These are phyloP conservation scores for Fusarium nelsonii DNA, from an alignment of 2,329 filamentous ascomycete genomes.

Conservation along the genomic window DNA sequence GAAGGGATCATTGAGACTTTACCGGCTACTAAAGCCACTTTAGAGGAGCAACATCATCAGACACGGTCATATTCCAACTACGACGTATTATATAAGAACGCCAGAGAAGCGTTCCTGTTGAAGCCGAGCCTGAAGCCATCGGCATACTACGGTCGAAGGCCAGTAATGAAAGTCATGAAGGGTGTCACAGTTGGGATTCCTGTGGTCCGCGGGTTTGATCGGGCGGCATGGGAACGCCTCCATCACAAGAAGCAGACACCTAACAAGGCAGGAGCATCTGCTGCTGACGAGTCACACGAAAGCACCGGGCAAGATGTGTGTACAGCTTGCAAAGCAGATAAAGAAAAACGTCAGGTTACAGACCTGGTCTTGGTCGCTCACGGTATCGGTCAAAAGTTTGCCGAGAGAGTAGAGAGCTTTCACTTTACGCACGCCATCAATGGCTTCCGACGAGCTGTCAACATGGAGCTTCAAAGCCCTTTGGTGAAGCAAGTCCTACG, in stretches of 20 bases:
- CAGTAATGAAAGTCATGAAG: slow-evolving; percentile 86
- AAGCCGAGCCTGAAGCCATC: slow-evolving; percentile 89
- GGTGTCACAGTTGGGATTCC: slow-evolving; percentile 85
- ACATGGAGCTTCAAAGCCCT: slow-evolving; percentile 81
- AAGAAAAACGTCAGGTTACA: slow-evolving; percentile 76
- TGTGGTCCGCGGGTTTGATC: slow-evolving; percentile 90
- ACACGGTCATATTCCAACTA: slow-evolving; percentile 76
- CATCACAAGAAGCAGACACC: slow-evolving; percentile 63
- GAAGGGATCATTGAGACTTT: slow-evolving; percentile 61
- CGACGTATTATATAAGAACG: slow-evolving; percentile 88
- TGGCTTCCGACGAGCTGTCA: slow-evolving; percentile 85
- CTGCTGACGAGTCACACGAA: slow-evolving; percentile 49
- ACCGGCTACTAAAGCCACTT: slow-evolving; percentile 50
- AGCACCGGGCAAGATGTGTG: slow-evolving; percentile 55
- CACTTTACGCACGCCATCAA: slow-evolving; percentile 98
- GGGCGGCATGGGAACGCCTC: slow-evolving; percentile 78
- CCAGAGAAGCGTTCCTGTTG: slow-evolving; percentile 81
- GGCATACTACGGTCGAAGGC: slow-evolving; percentile 83
- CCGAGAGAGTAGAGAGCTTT: slow-evolving; percentile 93
- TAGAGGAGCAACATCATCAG: slow-evolving; percentile 54
- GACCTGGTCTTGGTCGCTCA: slow-evolving; percentile 93
- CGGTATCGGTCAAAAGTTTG: slow-evolving; percentile 96
- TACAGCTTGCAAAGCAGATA: slow-evolving; percentile 72
- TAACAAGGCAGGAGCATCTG: slow-evolving; percentile 47
- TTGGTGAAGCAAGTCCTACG: slow-evolving; percentile 81